Conservation (phyloP, 805 yeast genomes). For the Wickerhamiella lipophila region DNA sequence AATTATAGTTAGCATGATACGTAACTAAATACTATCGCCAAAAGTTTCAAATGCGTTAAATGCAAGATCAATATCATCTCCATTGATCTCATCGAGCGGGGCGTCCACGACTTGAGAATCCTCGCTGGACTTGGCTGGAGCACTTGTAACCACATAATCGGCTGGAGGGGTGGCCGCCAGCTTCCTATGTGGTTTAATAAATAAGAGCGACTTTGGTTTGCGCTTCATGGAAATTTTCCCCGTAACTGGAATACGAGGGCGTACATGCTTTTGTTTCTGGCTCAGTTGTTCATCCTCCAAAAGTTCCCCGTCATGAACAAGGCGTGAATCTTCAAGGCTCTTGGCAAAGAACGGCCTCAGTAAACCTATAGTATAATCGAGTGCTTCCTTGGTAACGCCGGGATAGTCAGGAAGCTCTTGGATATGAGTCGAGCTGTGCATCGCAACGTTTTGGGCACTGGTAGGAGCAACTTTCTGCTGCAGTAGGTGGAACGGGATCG, state of each 20-base stretch:
- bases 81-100: slow-evolving; percentile 3
- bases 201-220: slow-evolving; percentile 10
- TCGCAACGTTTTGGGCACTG: background rate
- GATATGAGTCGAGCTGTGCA: slow-evolving; percentile 26
- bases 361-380: slow-evolving; percentile 43
- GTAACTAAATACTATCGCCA: slow-evolving; percentile 7
- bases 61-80: slow-evolving; percentile 11
- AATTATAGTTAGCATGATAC: slow-evolving; percentile 2
- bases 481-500: slow-evolving; percentile 80
- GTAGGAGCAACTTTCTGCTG: slow-evolving; percentile 34
- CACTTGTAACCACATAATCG: background rate
- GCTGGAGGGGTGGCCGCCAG: background rate
- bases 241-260: slow-evolving; percentile 80
- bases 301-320: slow-evolving; percentile 17
- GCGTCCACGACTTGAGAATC: background rate
- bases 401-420: slow-evolving; percentile 41
- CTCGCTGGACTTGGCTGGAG: background rate
- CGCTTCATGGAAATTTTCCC: slow-evolving; percentile 50
- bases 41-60: slow-evolving; percentile 11
- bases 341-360: slow-evolving; percentile 41
- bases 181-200: slow-evolving; percentile 8
- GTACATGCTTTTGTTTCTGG: slow-evolving; percentile 55
- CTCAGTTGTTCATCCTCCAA: slow-evolving; percentile 80
- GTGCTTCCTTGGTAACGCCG: slow-evolving; percentile 39
- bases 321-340: slow-evolving; percentile 20